Percentiles rank a stretch among this genome's conserved stretches.
Evolutionary conservation across 495 filamentous ascomycete species (phyloP).

Genomic region (Tuber umbilicatum): DNA sequence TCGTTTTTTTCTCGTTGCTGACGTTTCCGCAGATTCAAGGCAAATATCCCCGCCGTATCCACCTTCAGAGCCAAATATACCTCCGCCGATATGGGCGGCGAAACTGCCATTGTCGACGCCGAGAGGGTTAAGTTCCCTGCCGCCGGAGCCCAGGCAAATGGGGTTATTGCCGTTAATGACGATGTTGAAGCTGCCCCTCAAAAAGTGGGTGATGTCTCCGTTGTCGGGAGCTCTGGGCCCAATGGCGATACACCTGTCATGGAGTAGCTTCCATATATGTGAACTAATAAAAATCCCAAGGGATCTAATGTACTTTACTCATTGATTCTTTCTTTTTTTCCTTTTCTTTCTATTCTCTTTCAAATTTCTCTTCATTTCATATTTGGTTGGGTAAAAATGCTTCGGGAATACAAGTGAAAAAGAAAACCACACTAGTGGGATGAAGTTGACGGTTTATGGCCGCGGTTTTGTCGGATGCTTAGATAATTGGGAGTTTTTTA

Average conservation of each 20-base stretch:
- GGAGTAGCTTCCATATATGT: conserved; percentile 5
- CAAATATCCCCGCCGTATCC: conserved; percentile 86
- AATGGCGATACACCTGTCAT: conserved; percentile 7
- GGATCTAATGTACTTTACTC: conserved; percentile 33
- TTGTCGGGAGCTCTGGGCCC: neutral
- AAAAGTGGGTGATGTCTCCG: neutral
- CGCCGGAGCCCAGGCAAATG: conserved; percentile 18
- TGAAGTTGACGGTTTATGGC: neutral
- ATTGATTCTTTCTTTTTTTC: conserved; percentile 12
- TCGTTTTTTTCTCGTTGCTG: conserved; percentile 9
- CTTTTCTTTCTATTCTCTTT: neutral
- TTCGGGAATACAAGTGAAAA: neutral
- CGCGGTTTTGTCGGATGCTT: neutral
- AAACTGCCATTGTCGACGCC: conserved; percentile 25
- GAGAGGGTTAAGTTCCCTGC: conserved; percentile 5
- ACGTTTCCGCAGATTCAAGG: conserved; percentile 53
- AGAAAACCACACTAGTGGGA: neutral
- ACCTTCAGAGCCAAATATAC: conserved; percentile 91
- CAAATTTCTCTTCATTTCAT: neutral
- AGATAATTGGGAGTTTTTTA: neutral
- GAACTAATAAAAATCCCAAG: conserved; percentile 4
- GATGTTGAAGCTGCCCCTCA: conserved; percentile 19
- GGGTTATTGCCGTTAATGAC: conserved; percentile 20
- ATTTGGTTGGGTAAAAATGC: conserved; percentile 4
- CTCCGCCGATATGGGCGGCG: conserved; percentile 59